Evolutionary conservation across 106 monocot species (phyloP).

Genomic region (Allium sativum): DNA sequence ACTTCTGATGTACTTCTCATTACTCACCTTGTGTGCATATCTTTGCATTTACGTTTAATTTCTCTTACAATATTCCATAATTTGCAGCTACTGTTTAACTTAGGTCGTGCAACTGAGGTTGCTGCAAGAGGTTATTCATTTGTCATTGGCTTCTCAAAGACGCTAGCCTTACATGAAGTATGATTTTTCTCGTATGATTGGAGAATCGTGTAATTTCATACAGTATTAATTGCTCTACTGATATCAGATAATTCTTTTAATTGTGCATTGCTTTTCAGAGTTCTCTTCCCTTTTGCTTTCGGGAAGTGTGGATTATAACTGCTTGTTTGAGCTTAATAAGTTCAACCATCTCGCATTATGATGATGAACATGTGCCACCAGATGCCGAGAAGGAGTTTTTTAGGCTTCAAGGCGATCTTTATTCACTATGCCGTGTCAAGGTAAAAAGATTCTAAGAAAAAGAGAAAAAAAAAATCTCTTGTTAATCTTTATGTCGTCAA

Average conservation of each 20-base stretch:
- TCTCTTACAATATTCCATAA: background rate
- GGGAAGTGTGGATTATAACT: constrained; percentile 93
- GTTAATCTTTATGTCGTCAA: too few relatives aligned
- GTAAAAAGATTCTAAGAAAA: constrained; percentile 20
- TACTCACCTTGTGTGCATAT: too few relatives aligned
- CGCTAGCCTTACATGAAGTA: constrained; percentile 76
- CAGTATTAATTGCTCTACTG: background rate
- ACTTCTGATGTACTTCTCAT: too few relatives aligned
- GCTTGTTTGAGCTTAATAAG: constrained; percentile 75
- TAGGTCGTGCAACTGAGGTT: constrained; percentile 78
- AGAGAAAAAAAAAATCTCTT: too few relatives aligned
- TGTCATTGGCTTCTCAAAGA: constrained; percentile 83
- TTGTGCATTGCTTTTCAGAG: constrained; percentile 33
- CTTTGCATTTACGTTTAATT: background rate
- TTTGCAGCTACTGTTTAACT: constrained; percentile 79
- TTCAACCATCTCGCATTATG: constrained; percentile 44
- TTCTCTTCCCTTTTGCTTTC: constrained; percentile 83
- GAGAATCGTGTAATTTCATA: background rate
- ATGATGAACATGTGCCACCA: constrained; percentile 32
- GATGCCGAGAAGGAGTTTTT: constrained; percentile 80
- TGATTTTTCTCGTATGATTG: constrained; percentile 1
- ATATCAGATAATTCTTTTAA: background rate
- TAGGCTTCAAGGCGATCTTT: constrained; percentile 92
- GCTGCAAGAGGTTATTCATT: constrained; percentile 86
- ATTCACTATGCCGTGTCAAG: constrained; percentile 82